Base-by-base conservation (phyloP, 768 basidiomycete species). In the Agaricus bisporus region DNA sequence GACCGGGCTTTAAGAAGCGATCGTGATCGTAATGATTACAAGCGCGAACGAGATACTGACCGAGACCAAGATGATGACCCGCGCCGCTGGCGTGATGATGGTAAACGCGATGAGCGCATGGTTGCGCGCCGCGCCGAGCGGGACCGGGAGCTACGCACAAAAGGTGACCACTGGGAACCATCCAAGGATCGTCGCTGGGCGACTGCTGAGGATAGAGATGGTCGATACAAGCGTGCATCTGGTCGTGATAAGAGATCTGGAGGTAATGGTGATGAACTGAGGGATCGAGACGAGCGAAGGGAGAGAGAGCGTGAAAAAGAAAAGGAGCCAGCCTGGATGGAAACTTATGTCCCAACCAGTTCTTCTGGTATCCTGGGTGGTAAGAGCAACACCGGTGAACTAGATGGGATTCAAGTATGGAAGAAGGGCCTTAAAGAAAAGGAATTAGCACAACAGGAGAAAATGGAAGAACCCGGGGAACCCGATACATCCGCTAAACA, bases 301-400 rank as follows among this genome's bases (percentile, higher is more conserved):
- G 74, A 84, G 48, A 74, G 77, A 54, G 74, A 84, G 48, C 74
- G 77, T 52, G 83, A 83, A 59, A 82, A 80, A 60, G 91, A 93
- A 71, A 90, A 87, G 61, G 91, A 92, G 63, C 91, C 90, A 20
- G 90, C 90, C 15, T 93, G 90, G 90, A 93, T 93, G 90, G 91
- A 91, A 59, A 83, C 87, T 17, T 91, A 90, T 64, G 77, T 91
- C 56, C 88, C 89, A 11, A 75, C 70, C 48, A 76, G 75, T 20
- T 65, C 80, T 15, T 70, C 73, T 44, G 86, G 85, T 12, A 82
- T 88, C 49, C 73, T 88, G 50, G 86, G 87, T 15, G 80, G 80
- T 7, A 78, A 79, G 56, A 71, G 70, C 29, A 66, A 69, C 25
- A 77, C 80, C 45, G 90, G 86, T 17, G 86, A 87, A 62, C 70